Base-by-base conservation (phyloP, 495 filamentous ascomycete genomes). In the Choiromyces venosus region DNA sequence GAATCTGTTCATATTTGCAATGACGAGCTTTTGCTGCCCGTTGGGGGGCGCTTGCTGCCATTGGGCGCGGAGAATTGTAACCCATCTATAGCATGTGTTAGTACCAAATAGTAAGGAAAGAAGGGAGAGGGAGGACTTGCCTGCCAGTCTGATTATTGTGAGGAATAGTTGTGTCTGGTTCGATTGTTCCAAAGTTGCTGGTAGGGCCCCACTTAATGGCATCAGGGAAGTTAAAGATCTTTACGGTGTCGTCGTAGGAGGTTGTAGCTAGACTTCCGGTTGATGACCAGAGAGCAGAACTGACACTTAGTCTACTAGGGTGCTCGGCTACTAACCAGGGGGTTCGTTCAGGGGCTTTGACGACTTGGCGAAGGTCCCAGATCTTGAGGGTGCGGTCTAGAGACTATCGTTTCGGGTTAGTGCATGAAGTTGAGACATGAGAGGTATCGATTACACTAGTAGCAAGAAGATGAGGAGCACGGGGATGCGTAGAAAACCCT, bases 1-100 rank as follows among this genome's bases (percentile, higher is more conserved):
- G 75, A 97, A 97, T 29, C 95, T 89, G 81, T 97, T 97, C 95
- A 98, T 98, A 80, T 97, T 98, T 0, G 92, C 96, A 73, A 99
- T 94, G 65, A 89, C 93, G 82, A 98, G 92, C 66, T 92, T 91
- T 70, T 96, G 90, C 8, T 93, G 87, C 36, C 88, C 88, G 67
- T 93, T 91, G 46, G 85, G 84, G 0, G 95, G 95, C 68, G 86
- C 87, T 29, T 86, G 82, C 82, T 98, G 96, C 95, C 95, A 99
- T 76, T 97, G 92, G 5, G 95, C 90, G 69, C 94, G 92, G 10
- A 99, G 85, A 73, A 96, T 97, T 21, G 83, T 86, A 1, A 90
- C 87, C 88, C 88, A 90, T 9, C 85, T 79, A 44, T 65, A 67
- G 6, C 36, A 40, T 70, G 2, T 10, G 61, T 82, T 76, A 81